Base-by-base conservation (phyloP, 495 filamentous ascomycete genomes). In the Penicillium atrosanguineum region DNA sequence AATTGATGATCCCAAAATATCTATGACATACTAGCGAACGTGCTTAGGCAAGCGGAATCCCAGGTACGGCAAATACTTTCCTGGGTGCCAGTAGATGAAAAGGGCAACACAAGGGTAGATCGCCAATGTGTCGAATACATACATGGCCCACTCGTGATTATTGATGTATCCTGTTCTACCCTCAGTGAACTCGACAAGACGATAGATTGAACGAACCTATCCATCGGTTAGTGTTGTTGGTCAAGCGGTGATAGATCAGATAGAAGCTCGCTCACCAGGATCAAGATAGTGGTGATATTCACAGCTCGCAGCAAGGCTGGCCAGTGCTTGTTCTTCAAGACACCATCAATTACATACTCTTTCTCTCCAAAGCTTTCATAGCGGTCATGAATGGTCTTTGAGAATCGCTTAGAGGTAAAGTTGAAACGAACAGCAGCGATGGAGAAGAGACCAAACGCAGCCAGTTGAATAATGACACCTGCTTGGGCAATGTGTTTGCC, bases 171-270 rank as follows among this genome's bases (percentile, higher is more conserved):
- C 83, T 5, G 68, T 64, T 7, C 71, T 54, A 0, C 83, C 84
- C 68, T 81, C 69, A 0, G 74, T 52, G 53, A 84, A 89, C 67
- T 89, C 86, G 6, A 86, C 62, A 20, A 85, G 66, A 37, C 86
- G 76, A 58, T 86, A 87, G 16, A 87, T 52, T 18, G 74, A 81
- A 9, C 87, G 78, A 8, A 87, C 63, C 77, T 80, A 25, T 18
- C 6, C 15, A 20, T 8, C 16, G 0, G 15, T 20, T 25, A 4
- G 7, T 14, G 36, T 58, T 14, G 36, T 58, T 16, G 49, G 45
- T n/a, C 18, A 14, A 44, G 25, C 16, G 25, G 9, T 36, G 7
- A 21, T 19, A 4, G 7, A 26, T 8, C 5, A 18, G 19, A 51
- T 28, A 18, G 1, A 7, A 36, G 6, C 38, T 28, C 28, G 60